These are phyloP conservation scores for Claviceps sp. DNA, from an alignment of 2,329 filamentous ascomycete species.

Conservation along the genomic window DNA sequence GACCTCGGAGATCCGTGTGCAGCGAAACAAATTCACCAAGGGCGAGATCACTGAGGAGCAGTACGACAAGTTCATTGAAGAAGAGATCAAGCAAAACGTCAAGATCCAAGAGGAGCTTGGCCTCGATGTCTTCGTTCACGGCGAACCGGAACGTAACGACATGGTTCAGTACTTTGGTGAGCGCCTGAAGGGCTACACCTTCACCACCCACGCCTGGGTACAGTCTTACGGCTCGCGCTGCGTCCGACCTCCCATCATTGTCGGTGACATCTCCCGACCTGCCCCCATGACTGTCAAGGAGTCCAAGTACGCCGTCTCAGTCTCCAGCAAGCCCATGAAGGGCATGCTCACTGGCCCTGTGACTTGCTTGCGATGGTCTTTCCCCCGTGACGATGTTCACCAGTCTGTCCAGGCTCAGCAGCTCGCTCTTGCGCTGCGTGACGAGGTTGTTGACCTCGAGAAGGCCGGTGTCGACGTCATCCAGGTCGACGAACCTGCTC, in stretches of 20 bases:
- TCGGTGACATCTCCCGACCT: constrained; percentile 95
- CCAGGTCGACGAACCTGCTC: constrained; percentile 97
- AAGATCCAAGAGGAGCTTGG: constrained; percentile 97
- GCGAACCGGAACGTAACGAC: constrained; percentile 99
- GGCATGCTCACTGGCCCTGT: constrained; percentile 99
- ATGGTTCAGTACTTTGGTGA: constrained; percentile 99
- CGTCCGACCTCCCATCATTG: constrained; percentile 94
- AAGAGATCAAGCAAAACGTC: constrained; percentile 91
- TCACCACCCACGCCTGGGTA: constrained; percentile 98
- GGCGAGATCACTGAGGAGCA: constrained; percentile 81
- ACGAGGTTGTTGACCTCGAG: constrained; percentile 97
- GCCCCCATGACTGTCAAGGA: constrained; percentile 99
- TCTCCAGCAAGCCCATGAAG: constrained; percentile 99
- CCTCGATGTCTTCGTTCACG: constrained; percentile 94
- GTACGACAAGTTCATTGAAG: constrained; percentile 99
- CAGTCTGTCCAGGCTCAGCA: constrained; percentile 98
- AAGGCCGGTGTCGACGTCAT: constrained; percentile 93
- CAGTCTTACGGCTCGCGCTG: constrained; percentile 97
- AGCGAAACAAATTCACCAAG: constrained; percentile 98
- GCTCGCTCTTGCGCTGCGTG: constrained; percentile 92
- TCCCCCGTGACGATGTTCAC: constrained; percentile 98
- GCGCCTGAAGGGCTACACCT: constrained; percentile 89
- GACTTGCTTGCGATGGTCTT: constrained; percentile 98
- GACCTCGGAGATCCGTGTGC: constrained; percentile 94
- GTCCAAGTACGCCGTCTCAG: constrained; percentile 92